A percentile compares a stretch with the other conserved stretches of the same genome.
Evolutionary conservation across 768 basidiomycete genomes (phyloP).

Genomic region (Mycena metata): DNA sequence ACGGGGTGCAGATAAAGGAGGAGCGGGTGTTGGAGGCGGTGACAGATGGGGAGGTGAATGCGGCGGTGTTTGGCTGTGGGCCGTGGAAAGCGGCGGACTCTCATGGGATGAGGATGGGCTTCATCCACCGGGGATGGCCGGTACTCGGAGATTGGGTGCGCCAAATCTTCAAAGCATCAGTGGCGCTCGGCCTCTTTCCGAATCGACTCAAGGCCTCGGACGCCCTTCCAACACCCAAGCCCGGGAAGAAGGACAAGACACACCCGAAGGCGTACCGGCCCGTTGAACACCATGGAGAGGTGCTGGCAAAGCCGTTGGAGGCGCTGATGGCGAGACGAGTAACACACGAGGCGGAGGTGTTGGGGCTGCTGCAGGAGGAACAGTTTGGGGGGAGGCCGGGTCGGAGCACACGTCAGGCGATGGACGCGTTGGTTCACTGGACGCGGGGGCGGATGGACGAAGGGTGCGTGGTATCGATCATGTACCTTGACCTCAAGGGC

Average conservation of each 20-base stretch:
- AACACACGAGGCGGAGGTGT: too few relatives aligned
- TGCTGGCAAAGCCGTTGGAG: not conserved
- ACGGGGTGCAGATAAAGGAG: not conserved
- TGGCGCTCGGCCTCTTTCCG: not conserved
- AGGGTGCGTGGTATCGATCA: too few relatives aligned
- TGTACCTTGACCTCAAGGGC: too few relatives aligned
- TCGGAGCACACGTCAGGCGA: too few relatives aligned
- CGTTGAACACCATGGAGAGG: not conserved
- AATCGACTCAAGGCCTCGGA: not conserved
- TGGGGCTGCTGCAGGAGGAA: too few relatives aligned
- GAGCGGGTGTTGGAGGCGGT: not conserved
- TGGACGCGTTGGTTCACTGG: too few relatives aligned
- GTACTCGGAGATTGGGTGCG: not conserved
- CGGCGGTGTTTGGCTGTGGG: not conserved
- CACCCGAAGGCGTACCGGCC: not conserved
- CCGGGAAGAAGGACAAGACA: not conserved
- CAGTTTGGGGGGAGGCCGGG: too few relatives aligned
- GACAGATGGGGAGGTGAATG: not conserved
- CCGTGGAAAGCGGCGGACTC: conserved; percentile 3
- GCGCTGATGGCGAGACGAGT: too few relatives aligned
- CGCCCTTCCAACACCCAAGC: not conserved
- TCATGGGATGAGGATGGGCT: conserved; percentile 2
- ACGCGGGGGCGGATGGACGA: too few relatives aligned
- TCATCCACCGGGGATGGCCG: not conserved
- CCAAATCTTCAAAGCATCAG: not conserved